Conservation (phyloP, 306 rosid species). For the Trifolium pratense region DNA sequence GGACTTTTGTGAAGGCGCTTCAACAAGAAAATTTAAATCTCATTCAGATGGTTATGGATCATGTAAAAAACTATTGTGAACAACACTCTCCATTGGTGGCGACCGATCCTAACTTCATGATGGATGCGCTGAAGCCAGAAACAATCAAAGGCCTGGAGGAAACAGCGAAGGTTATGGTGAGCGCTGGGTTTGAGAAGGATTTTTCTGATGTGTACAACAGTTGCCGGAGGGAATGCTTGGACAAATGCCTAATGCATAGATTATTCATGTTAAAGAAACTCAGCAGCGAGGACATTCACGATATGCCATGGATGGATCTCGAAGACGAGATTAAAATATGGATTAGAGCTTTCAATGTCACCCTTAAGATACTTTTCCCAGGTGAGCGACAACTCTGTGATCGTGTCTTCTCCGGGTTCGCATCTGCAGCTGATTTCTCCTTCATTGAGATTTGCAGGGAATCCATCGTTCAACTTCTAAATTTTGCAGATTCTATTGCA, state of each 20-base stretch:
- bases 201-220: constrained; percentile 61
- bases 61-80: not conserved
- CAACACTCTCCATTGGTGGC: not conserved
- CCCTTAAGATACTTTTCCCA: constrained; percentile 80
- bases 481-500: constrained; percentile 71
- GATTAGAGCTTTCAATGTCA: constrained; percentile 70
- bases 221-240: constrained; percentile 80
- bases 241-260: constrained; percentile 69
- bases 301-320: constrained; percentile 77
- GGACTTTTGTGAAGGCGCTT: not conserved
- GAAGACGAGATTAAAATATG: constrained; percentile 85
- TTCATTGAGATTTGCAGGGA: constrained; percentile 93
- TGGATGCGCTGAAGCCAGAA: constrained; percentile 64
- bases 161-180: constrained; percentile 67
- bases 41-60: not conserved
- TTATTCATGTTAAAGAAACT: constrained; percentile 74
- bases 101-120: constrained; percentile 43
- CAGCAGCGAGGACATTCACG: constrained; percentile 84
- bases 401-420: constrained; percentile 76
- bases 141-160: constrained; percentile 65
- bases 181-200: constrained; percentile 62
- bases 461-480: constrained; percentile 69
- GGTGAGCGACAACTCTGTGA: constrained; percentile 81
- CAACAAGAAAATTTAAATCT: not conserved
- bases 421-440: constrained; percentile 74